These are phyloP conservation scores for Clarireedia monteithiana DNA, from an alignment of 2,329 filamentous ascomycete species.

Conservation along the genomic window DNA sequence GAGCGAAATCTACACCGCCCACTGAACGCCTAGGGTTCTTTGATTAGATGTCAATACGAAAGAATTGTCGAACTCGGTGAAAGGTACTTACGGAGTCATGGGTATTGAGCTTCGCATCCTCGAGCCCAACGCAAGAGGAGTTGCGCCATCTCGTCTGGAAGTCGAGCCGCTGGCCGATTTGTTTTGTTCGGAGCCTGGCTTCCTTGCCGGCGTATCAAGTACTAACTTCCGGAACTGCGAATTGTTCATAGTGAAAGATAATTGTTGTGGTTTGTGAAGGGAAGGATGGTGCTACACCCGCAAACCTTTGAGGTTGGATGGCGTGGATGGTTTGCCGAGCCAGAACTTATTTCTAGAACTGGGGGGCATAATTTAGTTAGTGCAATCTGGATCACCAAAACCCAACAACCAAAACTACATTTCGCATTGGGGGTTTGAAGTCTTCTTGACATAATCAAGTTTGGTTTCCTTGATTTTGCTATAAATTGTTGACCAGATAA, in stretches of 20 bases:
- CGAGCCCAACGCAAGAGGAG: constrained; percentile 59
- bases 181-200: constrained; percentile 21
- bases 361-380: too few species aligned
- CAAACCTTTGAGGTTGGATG: too few species aligned
- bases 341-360: too few species aligned
- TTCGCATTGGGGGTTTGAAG: too few species aligned
- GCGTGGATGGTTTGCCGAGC: too few species aligned
- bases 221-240: constrained; percentile 83
- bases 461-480: too few species aligned
- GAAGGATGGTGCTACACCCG: background rate
- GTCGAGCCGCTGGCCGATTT: constrained; percentile 18
- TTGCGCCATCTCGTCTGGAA: constrained; percentile 39
- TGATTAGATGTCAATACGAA: background rate
- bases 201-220: constrained; percentile 41
- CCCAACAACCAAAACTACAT: too few species aligned
- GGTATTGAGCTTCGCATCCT: constrained; percentile 74
- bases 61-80: background rate
- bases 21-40: constrained; percentile 12
- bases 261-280: background rate
- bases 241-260: constrained; percentile 68
- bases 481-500: too few species aligned
- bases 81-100: constrained; percentile 74
- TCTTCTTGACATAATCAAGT: too few species aligned
- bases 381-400: too few species aligned
- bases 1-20: constrained; percentile 64